Conservation (phyloP, 129 eudicot genomes). For the Centrapalus pauciflorus region DNA sequence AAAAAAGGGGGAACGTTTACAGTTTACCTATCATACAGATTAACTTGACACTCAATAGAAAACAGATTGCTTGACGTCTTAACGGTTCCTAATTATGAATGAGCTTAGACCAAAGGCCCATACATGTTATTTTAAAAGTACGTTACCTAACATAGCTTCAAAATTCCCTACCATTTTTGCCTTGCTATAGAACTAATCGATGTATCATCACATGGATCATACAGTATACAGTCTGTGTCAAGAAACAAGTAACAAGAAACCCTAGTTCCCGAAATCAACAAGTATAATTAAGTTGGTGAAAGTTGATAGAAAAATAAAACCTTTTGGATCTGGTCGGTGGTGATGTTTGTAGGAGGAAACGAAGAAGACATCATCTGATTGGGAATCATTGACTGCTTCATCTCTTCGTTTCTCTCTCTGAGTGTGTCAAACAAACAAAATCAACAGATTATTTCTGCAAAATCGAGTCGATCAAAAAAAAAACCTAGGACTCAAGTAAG, state of each 20-base stretch:
- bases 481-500: slow-evolving; percentile 8
- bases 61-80: too few species aligned
- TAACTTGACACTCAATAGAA: too few species aligned
- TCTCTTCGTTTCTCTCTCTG: slow-evolving; percentile 1
- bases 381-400: slow-evolving; percentile 70
- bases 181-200: neutral
- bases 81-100: too few species aligned
- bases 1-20: too few species aligned
- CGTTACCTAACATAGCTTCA: too few species aligned
- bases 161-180: neutral
- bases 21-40: too few species aligned
- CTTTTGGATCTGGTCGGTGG: slow-evolving; percentile 98
- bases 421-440: too few species aligned
- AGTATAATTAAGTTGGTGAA: neutral
- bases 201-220: neutral
- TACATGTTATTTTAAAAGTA: too few species aligned
- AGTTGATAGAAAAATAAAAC: slow-evolving; percentile 20
- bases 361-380: slow-evolving; percentile 54
- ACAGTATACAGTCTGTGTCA: neutral
- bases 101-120: too few species aligned
- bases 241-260: slow-evolving; percentile 1
- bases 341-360: slow-evolving; percentile 68
- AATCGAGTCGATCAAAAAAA: neutral
- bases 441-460: too few species aligned
- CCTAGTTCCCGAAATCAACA: slow-evolving; percentile 8